Evolutionary conservation across 495 filamentous ascomycete species (phyloP).

Genomic region (Aspergillus nidulans): DNA sequence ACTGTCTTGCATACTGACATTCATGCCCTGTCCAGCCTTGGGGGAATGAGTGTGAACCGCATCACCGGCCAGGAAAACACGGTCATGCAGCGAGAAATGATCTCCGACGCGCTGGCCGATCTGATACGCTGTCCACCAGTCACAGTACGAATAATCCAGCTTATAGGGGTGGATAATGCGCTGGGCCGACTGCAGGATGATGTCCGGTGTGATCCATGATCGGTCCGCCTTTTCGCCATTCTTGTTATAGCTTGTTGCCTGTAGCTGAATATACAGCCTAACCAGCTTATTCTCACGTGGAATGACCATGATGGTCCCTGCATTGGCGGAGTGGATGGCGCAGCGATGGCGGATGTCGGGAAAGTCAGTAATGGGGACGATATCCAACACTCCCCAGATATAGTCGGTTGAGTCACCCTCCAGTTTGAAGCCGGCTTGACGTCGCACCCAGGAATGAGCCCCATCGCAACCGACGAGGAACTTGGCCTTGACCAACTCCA

Average conservation of each 20-base stretch:
- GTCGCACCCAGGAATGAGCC: slow-evolving; percentile 59
- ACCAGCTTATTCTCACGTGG: slow-evolving; percentile 64
- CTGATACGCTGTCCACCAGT: slow-evolving; percentile 55
- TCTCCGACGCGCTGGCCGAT: slow-evolving; percentile 28
- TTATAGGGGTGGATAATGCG: slow-evolving; percentile 58
- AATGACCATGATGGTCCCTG: slow-evolving; percentile 50
- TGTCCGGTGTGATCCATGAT: slow-evolving; percentile 54
- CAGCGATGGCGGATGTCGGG: slow-evolving; percentile 11
- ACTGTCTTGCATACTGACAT: slow-evolving; percentile 71
- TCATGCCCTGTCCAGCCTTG: slow-evolving; percentile 60
- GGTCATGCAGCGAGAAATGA: slow-evolving; percentile 57
- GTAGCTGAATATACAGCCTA: slow-evolving; percentile 67
- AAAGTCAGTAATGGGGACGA: slow-evolving; percentile 62
- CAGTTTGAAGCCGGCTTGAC: slow-evolving; percentile 49
- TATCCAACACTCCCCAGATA: slow-evolving; percentile 62
- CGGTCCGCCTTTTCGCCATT: slow-evolving; percentile 33
- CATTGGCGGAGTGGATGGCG: too few species aligned
- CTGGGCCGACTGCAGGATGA: slow-evolving; percentile 56
- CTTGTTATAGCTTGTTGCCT: slow-evolving; percentile 25
- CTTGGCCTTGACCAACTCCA: slow-evolving; percentile 50
- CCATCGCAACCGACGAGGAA: slow-evolving; percentile 68
- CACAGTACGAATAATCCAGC: slow-evolving; percentile 48
- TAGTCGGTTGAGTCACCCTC: slow-evolving; percentile 58
- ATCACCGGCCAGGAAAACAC: slow-evolving; percentile 76
- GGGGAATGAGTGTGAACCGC: slow-evolving; percentile 68